These are phyloP conservation scores for Boletus sp. DNA, from an alignment of 1,284 basidiomycete genomes.

Conservation along the genomic window DNA sequence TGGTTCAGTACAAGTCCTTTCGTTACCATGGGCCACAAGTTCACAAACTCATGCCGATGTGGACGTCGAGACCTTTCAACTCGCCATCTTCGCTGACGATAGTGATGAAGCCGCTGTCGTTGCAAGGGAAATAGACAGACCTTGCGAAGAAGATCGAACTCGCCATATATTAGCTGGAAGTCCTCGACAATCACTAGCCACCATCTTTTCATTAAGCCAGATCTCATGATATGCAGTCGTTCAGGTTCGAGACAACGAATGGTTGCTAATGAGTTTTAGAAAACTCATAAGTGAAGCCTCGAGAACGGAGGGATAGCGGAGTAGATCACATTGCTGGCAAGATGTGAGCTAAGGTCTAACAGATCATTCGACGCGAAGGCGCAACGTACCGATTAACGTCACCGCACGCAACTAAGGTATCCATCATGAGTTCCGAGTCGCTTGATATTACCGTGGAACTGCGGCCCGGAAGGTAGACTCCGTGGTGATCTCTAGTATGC, in stretches of 20 bases:
- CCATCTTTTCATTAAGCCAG: slow-evolving; percentile 92
- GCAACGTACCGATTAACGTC: slow-evolving; percentile 85
- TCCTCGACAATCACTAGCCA: slow-evolving; percentile 92
- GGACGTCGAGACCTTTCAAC: slow-evolving; percentile 88
- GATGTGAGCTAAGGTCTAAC: slow-evolving; percentile 6
- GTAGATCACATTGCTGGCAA: slow-evolving; percentile 81
- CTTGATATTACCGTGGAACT: slow-evolving; percentile 99
- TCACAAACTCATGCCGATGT: slow-evolving; percentile 95
- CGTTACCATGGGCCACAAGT: slow-evolving; percentile 92
- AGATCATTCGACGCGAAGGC: background rate
- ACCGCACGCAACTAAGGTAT: slow-evolving; percentile 97
- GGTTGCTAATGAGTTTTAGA: slow-evolving; percentile 79
- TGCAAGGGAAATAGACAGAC: slow-evolving; percentile 35
- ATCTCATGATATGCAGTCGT: slow-evolving; percentile 94
- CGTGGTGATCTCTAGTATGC: slow-evolving; percentile 97
- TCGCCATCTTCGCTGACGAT: slow-evolving; percentile 61
- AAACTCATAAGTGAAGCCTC: slow-evolving; percentile 84
- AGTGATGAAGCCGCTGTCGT: no score
- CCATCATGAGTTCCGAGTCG: slow-evolving; percentile 77
- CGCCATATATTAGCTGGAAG: slow-evolving; percentile 94
- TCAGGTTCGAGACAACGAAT: slow-evolving; percentile 81
- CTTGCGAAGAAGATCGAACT: slow-evolving; percentile 95
- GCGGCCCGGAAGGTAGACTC: slow-evolving; percentile 84
- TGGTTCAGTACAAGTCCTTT: slow-evolving; percentile 73
- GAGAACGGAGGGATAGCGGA: slow-evolving; percentile 89